Evolutionary conservation across 169 alveolate species (phyloP).

Genomic region (Cryptosporidium sp.): DNA sequence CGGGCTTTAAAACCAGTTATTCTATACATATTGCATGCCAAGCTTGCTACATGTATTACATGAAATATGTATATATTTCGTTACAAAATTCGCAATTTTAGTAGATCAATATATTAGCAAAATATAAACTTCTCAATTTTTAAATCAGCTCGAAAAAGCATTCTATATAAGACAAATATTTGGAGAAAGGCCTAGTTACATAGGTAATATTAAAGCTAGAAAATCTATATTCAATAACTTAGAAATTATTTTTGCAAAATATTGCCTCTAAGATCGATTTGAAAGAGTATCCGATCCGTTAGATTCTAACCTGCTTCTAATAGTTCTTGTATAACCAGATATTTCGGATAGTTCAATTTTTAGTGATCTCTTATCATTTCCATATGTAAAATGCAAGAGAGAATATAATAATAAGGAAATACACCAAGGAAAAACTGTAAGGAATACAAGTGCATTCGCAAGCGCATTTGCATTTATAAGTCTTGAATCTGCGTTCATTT

Average conservation of each 20-base stretch:
- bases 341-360: constrained; percentile 29
- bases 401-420: constrained; percentile 84
- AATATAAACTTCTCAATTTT: background rate
- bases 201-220: background rate
- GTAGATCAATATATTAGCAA: background rate
- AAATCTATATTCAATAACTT: background rate
- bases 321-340: constrained; percentile 44
- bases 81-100: background rate
- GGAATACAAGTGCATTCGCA: constrained; percentile 83
- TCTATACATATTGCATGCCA: constrained; percentile 33
- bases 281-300: constrained; percentile 53
- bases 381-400: constrained; percentile 86
- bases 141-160: background rate
- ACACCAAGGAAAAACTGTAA: constrained; percentile 87
- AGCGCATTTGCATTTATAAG: constrained; percentile 88
- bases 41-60: constrained; percentile 16
- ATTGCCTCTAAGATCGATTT: background rate
- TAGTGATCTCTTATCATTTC: constrained; percentile 75
- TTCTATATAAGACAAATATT: background rate
- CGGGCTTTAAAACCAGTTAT: constrained; percentile 36
- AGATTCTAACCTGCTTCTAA: constrained; percentile 17
- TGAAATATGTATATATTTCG: background rate
- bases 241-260: background rate
- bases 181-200: background rate
- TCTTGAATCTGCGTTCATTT: constrained; percentile 84